Evolutionary conservation across 371 early-diverging fungal species (phyloP).

Genomic region (Mucor racemosus): DNA sequence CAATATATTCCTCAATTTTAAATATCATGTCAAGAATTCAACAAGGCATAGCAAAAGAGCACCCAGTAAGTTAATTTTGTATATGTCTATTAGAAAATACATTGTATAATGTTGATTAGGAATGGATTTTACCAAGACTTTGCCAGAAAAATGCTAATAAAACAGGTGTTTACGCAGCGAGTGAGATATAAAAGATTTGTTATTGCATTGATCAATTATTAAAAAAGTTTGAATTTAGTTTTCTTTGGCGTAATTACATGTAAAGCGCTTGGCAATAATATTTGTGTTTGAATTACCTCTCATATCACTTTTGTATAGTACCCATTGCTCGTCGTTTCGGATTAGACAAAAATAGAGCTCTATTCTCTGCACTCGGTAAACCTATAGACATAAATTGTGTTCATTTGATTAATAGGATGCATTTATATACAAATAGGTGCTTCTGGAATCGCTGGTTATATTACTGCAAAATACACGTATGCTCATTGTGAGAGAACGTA

Average conservation of each 20-base stretch:
- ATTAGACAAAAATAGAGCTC: constrained; percentile 23
- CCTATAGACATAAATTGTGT: background rate
- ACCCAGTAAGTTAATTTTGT: constrained; percentile 15
- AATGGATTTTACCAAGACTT: constrained; percentile 29
- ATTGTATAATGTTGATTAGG: constrained; percentile 9
- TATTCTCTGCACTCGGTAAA: constrained; percentile 25
- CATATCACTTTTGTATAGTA: background rate
- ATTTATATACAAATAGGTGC: constrained; percentile 6
- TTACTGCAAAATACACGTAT: constrained; percentile 22
- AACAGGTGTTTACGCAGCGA: constrained; percentile 28
- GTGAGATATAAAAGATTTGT: constrained; percentile 8
- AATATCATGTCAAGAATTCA: constrained; percentile 20
- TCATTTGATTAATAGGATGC: too few relatives aligned
- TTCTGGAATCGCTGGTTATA: constrained; percentile 24
- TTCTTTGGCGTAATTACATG: constrained; percentile 14
- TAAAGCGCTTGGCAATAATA: background rate
- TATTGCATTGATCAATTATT: background rate
- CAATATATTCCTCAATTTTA: background rate
- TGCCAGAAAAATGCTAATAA: constrained; percentile 29
- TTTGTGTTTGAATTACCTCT: background rate
- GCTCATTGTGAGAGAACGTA: constrained; percentile 24
- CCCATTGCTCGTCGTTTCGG: constrained; percentile 22
- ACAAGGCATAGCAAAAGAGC: constrained; percentile 28
- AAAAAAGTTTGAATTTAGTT: background rate
- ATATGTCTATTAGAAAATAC: too few relatives aligned